phyloP scores from a whole-genome alignment of 2,329 filamentous ascomycete species.

The Alternaria alternata region DNA sequence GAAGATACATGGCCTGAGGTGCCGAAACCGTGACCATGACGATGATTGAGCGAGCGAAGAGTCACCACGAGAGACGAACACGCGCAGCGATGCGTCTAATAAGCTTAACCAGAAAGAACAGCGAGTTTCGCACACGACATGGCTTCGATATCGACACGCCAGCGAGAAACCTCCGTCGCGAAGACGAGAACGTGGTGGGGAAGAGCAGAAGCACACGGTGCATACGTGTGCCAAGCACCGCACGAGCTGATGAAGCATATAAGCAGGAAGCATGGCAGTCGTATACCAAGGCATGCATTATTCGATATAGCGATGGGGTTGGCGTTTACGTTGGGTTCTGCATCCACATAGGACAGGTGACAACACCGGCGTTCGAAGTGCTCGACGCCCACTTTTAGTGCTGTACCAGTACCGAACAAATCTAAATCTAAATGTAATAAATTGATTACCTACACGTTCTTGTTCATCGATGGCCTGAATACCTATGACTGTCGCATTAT shows the following conservation, averaged over 20 bases:
- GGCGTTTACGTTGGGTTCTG: constrained; percentile 2
- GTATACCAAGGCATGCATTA: constrained; percentile 1
- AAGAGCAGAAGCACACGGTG: neutral
- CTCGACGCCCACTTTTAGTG: constrained; percentile 19
- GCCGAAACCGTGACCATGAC: constrained; percentile 27
- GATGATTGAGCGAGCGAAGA: constrained; percentile 12
- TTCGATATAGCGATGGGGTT: neutral
- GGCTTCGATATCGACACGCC: neutral
- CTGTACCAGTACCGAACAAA: neutral
- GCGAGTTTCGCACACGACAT: neutral
- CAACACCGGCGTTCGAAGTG: constrained; percentile 28
- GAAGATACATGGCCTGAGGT: constrained; percentile 39
- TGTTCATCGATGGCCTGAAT: neutral
- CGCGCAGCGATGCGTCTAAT: neutral
- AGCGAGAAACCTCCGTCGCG: neutral
- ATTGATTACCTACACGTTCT: neutral
- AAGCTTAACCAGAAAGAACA: neutral
- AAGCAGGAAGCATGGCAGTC: neutral
- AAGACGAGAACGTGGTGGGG: neutral
- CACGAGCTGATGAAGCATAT: neutral
- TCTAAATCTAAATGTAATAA: neutral
- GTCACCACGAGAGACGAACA: neutral
- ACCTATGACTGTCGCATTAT: neutral
- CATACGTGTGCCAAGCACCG: neutral
- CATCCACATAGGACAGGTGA: neutral